Base-by-base conservation (phyloP, 106 monocot species). In the Dioscorea alata region DNA sequence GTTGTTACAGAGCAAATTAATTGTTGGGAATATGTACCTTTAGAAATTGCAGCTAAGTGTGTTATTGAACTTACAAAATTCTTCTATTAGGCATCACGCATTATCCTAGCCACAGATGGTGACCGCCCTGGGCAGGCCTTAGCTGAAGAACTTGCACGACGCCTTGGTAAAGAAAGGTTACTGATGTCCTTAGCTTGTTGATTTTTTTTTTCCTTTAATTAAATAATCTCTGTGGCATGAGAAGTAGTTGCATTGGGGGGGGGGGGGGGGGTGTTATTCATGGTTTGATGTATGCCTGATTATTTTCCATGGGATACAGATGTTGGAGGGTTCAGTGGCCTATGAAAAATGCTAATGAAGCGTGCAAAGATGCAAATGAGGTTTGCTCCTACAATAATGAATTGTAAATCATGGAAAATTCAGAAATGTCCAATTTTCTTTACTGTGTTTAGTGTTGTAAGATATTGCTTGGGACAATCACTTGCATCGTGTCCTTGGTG, bases 161-260 rank as follows among this genome's bases (percentile, higher is more conserved):
- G 82, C 51, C 82, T 82, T 74, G 82, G 82, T 77, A 82, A 77
- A 77, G 82, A 77, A 74, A 82, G 77, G 82, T 82, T 28, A 12
- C 33, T 23, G 19, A 23, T 25, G 49, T 33, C 34, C 23, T 48
- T 9, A 22, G 57, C 22, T 65, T 54, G 20, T 14, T 72, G 10
- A 10, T 56, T 34, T 68, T 18, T 48, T 18, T 28, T 42, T 42
- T 42, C 63, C 31, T 63, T 17, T 48, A 20, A 48, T 60, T 13
- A 34, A 6, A 23, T 16, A 24, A 14, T 34, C n/a, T 48, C 12
- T 48, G 6, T n/a, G n/a, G 20, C 24, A 12, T 21, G 18, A 68
- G 54, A 50, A 33, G 42, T 42, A 10, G 6, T 42, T 42, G 42
- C 42, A 42, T 42, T 42, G 42, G 42, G 42, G 10, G 42, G 6